Base-by-base conservation (phyloP, 179 eudicot genomes). In the Drosera spatulata region DNA sequence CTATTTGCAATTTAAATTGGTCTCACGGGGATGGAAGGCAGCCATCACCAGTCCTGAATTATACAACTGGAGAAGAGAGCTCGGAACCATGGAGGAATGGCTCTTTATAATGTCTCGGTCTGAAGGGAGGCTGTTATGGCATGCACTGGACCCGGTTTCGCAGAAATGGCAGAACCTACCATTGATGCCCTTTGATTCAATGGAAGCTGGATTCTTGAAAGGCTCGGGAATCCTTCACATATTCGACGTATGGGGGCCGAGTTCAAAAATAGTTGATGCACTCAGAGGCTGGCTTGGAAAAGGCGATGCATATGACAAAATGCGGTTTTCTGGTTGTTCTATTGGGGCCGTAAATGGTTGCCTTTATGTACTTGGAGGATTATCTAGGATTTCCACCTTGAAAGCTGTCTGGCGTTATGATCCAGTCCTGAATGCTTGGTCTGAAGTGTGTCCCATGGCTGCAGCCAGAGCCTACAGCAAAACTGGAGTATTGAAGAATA, bases 291-390 rank as follows among this genome's bases (percentile, higher is more conserved):
- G 93, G 96, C 77, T 93, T 56, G 89, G 93, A 15, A 77, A 83
- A 69, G 75, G 68, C 44, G 86, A 77, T 14, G 68, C 79, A 10
- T 63, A 75, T 61, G 76, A 74, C 57, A 75, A 68, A 48, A 62
- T 80, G 67, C 86, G 80, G 37, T 83, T 89, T 43, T 86, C 89
- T 74, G 99, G 99, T 50, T 89, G 95, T 74, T 77, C 96, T 55
- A 61, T 86, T 50, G 99, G 79, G 50, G 87, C 82, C 40, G 76
- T 86, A 56, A 84, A 78, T 52, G 99, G 96, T 7, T 84, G 80
- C 69, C 91, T 93, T 22, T 93, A 86, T 57, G 88, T 85, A 4
- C 55, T 89, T 15, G 99, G 99, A 6, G 99, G 99, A 56, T 76
- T 93, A 51, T 78, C 76, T 39, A 75, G 66, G 65, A 66, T 84